A percentile compares a stretch with the other conserved stretches of the same genome.
Evolutionary conservation across 2,329 filamentous ascomycete genomes (phyloP).

Genomic region (Sclerotinia glacialis): DNA sequence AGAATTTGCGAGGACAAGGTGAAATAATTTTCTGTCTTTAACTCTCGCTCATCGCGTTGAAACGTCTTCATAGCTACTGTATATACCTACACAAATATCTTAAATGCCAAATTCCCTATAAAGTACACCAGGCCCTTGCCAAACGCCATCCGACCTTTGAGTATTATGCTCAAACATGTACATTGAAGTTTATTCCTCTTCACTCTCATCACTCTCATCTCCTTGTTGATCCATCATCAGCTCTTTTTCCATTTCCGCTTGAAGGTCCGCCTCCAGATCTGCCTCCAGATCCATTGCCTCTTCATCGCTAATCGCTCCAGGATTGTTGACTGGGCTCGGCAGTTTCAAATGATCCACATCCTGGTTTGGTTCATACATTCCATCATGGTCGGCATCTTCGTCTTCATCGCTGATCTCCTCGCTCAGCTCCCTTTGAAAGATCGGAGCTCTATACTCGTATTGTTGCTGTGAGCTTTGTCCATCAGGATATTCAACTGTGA

Average conservation of each 20-base stretch:
- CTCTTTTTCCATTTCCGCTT: conserved; percentile 26
- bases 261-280: conserved; percentile 38
- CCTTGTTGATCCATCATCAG: conserved; percentile 4
- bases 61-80: background rate
- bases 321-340: conserved; percentile 50
- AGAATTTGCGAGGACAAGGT: background rate
- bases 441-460: conserved; percentile 33
- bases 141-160: background rate
- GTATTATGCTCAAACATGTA: too few relatives aligned
- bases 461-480: conserved; percentile 42
- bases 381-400: conserved; percentile 48
- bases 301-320: conserved; percentile 35
- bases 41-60: background rate
- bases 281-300: conserved; percentile 38
- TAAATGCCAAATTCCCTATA: background rate
- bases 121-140: background rate
- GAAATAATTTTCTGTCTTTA: background rate
- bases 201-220: conserved; percentile 39
- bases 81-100: conserved; percentile 7
- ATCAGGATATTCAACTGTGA: conserved; percentile 60
- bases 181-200: conserved; percentile 37
- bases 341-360: conserved; percentile 48
- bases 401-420: conserved; percentile 47
- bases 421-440: conserved; percentile 32
- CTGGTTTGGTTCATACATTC: conserved; percentile 39